Base-by-base conservation (phyloP, 257 asterid genomes). In the Jacaranda copaia region DNA sequence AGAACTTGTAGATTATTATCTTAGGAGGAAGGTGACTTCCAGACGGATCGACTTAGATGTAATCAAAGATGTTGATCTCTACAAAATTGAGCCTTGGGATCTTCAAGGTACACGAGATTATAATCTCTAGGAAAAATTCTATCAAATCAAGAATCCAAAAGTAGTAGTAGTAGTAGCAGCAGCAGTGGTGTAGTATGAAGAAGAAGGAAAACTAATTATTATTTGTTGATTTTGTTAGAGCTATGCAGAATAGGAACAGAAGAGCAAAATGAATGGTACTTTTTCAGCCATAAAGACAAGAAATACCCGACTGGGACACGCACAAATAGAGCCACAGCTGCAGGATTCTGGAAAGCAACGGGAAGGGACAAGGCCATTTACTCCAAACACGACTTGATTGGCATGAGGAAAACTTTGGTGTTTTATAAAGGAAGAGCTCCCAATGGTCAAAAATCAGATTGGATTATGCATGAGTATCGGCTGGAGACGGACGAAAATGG, bases 281-380 rank as follows among this genome's bases (percentile, higher is more conserved):
- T 92, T 66, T 92, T 92, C 77, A 92, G 97, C 87, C 97, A 92
- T 82, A 92, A 92, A 70, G 97, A 92, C 49, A 92, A 90, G 81
- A 92, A 92, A 72, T 92, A 92, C 63, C 97, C 97, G 13, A 92
- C 90, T 0, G 97, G 97, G 68, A 90, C 94, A 3, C 89, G 97
- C 39, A 92, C 94, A 0, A 92, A 92, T 76, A 84, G 97, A 64
- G 97, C 97, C 0, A 92, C 97, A 6, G 75, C 88, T 12, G 94
- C 94, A 9, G 97, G 97, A 35, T 92, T 92, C 38, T 92, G 97
- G 97, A 92, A 92, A 70, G 97, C 97, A 42, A 92, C 97, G 0
- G 97, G 97, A n/a, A 76, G 97, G 32, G 97, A 92, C 82, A 92
- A 92, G 84, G 88, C 94, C 16, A 87, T 92, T 70, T 92, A 90